Evolutionary conservation across 495 filamentous ascomycete genomes (phyloP).

Genomic region (Pyrenula aspistea): DNA sequence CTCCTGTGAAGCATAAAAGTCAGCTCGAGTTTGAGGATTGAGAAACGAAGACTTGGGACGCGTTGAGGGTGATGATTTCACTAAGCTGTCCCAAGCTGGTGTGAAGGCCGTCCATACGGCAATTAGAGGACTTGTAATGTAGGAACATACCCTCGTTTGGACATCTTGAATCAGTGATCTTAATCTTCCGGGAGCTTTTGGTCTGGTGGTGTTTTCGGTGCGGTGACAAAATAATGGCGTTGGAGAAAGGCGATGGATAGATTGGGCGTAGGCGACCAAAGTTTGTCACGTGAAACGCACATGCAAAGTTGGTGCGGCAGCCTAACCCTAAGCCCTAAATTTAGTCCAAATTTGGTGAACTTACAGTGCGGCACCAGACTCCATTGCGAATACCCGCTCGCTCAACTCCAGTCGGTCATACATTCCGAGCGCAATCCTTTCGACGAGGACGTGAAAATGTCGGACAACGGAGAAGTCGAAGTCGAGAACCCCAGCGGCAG

Average conservation of each 20-base stretch:
- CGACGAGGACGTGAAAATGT: conserved; percentile 42
- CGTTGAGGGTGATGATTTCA: no score
- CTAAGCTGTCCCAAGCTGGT: no score
- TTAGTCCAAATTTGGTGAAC: background rate
- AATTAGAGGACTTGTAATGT: no score
- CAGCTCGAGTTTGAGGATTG: no score
- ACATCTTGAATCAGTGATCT: background rate
- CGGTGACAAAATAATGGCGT: background rate
- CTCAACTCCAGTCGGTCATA: no score
- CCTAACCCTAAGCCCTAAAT: background rate
- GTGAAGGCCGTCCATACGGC: no score
- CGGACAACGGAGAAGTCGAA: conserved; percentile 92
- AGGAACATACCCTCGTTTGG: no score
- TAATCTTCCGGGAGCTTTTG: background rate
- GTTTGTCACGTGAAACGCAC: background rate
- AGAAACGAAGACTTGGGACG: no score
- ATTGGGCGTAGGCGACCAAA: background rate
- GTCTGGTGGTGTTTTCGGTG: background rate
- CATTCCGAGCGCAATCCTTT: no score
- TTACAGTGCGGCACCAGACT: background rate
- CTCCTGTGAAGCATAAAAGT: no score
- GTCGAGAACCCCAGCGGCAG: conserved; percentile 57
- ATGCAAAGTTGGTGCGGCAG: background rate
- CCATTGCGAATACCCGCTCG: no score
- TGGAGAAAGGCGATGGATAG: background rate